Base-by-base conservation (phyloP, 148 eudicot genomes). In the Rhododendron griersonianum region DNA sequence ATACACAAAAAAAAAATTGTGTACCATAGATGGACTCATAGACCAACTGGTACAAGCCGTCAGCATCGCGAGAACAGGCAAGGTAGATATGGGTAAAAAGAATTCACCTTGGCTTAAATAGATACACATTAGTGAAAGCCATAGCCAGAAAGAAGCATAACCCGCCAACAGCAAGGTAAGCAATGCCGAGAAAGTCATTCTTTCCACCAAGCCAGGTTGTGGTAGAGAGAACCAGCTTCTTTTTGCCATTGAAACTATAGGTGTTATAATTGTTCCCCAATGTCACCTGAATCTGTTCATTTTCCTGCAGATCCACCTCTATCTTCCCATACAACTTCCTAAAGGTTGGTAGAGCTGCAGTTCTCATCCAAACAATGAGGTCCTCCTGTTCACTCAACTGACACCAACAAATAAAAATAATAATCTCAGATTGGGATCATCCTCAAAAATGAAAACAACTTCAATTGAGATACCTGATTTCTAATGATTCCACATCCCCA, bases 281-380 rank as follows among this genome's bases (percentile, higher is more conserved):
- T 30, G 87, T 88, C 86, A 95, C 98, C 1, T 81, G 13, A 80
- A 96, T 94, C 6, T 45, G 28, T 45, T 93, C 94, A 35, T 87
- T 88, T 50, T 81, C 87, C 53, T 91, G 78, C 84, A 96, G 91
- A 86, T 95, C 94, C 87, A 85, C 87, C 86, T 96, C 95, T 82
- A 96, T 94, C 85, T 87, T 95, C 81, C 98, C 99, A 59, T 94
- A 95, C 84, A 96, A 83, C 90, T 96, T 96, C 87, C 99, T 94
- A 80, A 96, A 95, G 33, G 98, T 96, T 53, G 99, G 98, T 84
- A 95, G 97, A 82, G 99, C 98, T 11, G 98, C 97, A 47, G 99
- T 95, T 87, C 99, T 90, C 99, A 96, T 96, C 99, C 99, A 95
- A 79, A 95, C 99, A 87, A 96, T 95, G 30, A 96, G 96, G 87